These are phyloP conservation scores for Eucalyptus curtisii DNA, from an alignment of 345 rosid species.

Conservation along the genomic window DNA sequence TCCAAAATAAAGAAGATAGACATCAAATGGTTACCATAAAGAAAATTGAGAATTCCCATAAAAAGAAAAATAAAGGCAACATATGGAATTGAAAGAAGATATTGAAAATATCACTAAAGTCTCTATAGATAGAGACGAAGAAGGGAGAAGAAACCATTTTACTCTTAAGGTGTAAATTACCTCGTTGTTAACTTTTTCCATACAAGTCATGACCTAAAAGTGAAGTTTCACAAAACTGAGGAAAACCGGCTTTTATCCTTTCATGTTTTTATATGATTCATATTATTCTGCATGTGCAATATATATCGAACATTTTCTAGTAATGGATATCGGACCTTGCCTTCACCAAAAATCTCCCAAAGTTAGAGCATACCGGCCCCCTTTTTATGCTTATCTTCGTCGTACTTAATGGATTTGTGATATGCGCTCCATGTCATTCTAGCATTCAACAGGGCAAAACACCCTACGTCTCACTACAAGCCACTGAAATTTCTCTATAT, in stretches of 20 bases:
- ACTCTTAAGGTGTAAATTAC: not conserved
- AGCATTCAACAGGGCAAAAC: not conserved
- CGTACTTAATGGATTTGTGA: not conserved
- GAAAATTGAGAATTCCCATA: no score
- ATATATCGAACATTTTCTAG: no score
- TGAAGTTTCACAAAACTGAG: not conserved
- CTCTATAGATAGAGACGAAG: not conserved
- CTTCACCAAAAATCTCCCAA: no score
- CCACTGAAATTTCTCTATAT: no score
- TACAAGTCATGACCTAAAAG: not conserved
- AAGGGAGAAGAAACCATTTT: not conserved
- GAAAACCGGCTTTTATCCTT: not conserved
- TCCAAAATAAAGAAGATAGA: not conserved
- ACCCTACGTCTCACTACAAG: not conserved
- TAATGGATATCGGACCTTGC: no score
- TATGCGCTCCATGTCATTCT: not conserved
- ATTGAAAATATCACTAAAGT: not conserved
- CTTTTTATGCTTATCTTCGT: not conserved
- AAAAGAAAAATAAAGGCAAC: not conserved
- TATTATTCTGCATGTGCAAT: not conserved
- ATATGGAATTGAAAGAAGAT: not conserved
- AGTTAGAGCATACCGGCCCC: not conserved
- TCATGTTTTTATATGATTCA: not conserved
- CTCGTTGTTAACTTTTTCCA: not conserved
- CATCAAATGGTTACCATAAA: not conserved